Evolutionary conservation across 768 basidiomycete genomes (phyloP).

Genomic region (Boletus rufocinnamomeus): DNA sequence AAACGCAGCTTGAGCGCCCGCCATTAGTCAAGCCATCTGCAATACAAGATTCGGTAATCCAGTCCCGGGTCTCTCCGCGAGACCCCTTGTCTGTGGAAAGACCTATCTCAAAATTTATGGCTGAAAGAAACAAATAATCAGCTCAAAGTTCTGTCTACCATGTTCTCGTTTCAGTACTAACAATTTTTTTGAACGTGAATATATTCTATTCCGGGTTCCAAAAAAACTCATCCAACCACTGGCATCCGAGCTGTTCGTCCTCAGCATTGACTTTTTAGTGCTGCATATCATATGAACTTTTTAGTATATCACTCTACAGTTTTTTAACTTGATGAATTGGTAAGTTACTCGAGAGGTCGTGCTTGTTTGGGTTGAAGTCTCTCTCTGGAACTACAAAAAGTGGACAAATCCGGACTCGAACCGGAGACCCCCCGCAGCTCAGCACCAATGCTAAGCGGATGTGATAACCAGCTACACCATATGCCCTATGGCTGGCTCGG

Average conservation of each 20-base stretch:
- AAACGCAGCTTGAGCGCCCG: conserved; percentile 22
- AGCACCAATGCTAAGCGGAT: conserved; percentile 41
- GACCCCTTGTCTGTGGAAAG: conserved; percentile 12
- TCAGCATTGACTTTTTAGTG: not conserved
- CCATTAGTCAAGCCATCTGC: conserved; percentile 21
- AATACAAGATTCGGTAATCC: conserved; percentile 14
- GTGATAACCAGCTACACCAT: conserved; percentile 45
- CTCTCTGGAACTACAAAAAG: conserved; percentile 14
- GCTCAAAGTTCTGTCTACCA: not conserved
- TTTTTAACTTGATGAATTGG: not conserved
- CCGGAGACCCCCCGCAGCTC: conserved; percentile 41
- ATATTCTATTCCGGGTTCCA: not conserved
- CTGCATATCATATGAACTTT: not conserved
- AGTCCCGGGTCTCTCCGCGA: not conserved
- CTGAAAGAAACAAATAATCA: conserved; percentile 28
- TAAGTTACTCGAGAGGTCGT: not conserved
- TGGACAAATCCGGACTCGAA: conserved; percentile 44
- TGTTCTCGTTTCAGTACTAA: not conserved
- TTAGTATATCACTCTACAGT: not conserved
- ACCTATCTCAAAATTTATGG: conserved; percentile 37
- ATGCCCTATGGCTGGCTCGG: conserved; percentile 25
- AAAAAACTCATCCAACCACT: not conserved
- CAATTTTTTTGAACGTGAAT: not conserved
- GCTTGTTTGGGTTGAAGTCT: not conserved
- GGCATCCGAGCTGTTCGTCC: not conserved